Evolutionary conservation across 768 basidiomycete species (phyloP), one percentile per base, ranked within the genome.

Genomic region (Porphyrellus cyaneotinctus): DNA sequence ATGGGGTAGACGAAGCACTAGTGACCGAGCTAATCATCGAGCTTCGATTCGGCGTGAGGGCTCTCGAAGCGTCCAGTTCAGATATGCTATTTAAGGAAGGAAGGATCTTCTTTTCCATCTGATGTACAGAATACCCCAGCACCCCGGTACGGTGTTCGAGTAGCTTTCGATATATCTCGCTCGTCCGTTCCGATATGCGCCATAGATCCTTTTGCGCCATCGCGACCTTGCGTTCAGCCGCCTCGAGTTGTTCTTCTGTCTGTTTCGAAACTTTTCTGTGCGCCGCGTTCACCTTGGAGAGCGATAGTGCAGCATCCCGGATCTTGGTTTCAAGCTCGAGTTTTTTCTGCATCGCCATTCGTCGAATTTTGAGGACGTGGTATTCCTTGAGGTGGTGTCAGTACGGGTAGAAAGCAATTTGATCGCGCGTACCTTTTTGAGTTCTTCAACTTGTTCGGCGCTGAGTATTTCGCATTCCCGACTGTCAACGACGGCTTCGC

Each of bases 401-500:
- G 24, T 44, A 43, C 22, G 37, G 23, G 23, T 13, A 14, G 23
- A 28, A 46, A 36, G 75, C 10, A 68, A 75, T 56, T 14, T 8
- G 38, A 30, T 30, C 15, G 18, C 17, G 20, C 75, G 33, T 54
- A 84, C 85, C 75, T 83, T 83, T 70, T 86, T 88, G 58, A 85
- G 73, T 30, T 80, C 80, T 52, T 88, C 85, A 15, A 87, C 81
- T 59, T 86, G 81, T 43, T 88, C 86, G 55, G 84, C 79, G 49
- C 78, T 81, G 39, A 95, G 75, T 20, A 97, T 85, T 48, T 86
- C 83, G 64, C 82, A 90, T 41, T 83, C 82, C 28, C 88, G 83
- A 62, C 90, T 90, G 62, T 97, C 93, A n/a, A 97, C 85, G 37
- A 91, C 82, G 6, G 95, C 95, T 70, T 97, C 93, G 49, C 93